These are phyloP conservation scores for Amaranthus palmeri DNA, from an alignment of 148 eudicot genomes.

Conservation along the genomic window DNA sequence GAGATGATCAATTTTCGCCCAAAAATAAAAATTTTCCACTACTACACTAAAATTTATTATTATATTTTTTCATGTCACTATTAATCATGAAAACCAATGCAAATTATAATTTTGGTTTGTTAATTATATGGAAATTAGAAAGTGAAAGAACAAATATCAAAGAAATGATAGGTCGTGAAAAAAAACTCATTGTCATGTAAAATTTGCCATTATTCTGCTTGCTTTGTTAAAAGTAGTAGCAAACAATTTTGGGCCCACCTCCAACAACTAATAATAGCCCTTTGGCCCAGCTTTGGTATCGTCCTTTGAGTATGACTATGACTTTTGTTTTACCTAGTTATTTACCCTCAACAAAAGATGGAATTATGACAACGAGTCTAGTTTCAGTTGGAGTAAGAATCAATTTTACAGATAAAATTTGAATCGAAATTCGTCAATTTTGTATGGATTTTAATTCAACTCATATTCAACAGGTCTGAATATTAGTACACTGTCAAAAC, in stretches of 20 bases:
- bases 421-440: no score
- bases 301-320: background rate
- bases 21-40: no score
- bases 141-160: background rate
- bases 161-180: background rate
- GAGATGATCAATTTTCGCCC: no score
- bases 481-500: no score
- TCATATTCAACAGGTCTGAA: no score
- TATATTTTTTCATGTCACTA: background rate
- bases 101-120: background rate
- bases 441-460: no score
- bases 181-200: conserved; percentile 10
- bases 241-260: conserved; percentile 6
- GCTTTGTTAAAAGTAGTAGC: conserved; percentile 6
- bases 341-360: no score
- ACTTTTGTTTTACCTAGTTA: no score
- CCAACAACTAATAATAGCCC: background rate
- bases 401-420: no score
- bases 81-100: background rate
- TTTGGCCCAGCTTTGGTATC: conserved; percentile 16
- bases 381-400: no score
- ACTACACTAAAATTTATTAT: no score
- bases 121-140: background rate
- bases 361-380: no score
- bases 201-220: conserved; percentile 21